phyloP scores from a whole-genome alignment of 768 basidiomycete genomes.

The Sarcomyxa edulis region DNA sequence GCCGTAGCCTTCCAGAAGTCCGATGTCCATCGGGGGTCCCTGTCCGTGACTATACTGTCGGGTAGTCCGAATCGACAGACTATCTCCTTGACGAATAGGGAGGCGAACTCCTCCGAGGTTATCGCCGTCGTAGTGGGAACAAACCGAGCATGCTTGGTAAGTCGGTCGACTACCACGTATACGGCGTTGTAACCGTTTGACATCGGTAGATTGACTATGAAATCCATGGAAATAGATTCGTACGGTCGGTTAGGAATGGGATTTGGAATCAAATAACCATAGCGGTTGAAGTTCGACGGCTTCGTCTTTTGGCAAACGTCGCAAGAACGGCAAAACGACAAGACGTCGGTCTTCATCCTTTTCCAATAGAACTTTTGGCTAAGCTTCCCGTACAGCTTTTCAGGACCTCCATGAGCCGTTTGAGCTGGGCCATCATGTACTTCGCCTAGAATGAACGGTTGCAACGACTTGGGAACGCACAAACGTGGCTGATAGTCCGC shows the following conservation, averaged over 20 bases:
- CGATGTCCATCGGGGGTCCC: too few species aligned
- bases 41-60: too few species aligned
- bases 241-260: too few species aligned
- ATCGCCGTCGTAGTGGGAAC: too few species aligned
- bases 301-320: conserved; percentile 21
- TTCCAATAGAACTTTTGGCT: conserved; percentile 8
- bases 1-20: too few species aligned
- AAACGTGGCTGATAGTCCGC: conserved; percentile 7
- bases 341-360: conserved; percentile 7
- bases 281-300: too few species aligned
- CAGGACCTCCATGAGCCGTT: conserved; percentile 7
- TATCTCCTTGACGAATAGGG: conserved; percentile 13
- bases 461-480: conserved; percentile 2
- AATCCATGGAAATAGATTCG: too few species aligned
- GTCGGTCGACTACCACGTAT: conserved; percentile 16
- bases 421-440: background rate
- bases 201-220: too few species aligned
- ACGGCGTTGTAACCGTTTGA: conserved; percentile 12
- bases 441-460: background rate
- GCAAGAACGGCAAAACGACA: conserved; percentile 9
- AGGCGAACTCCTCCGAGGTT: conserved; percentile 10
- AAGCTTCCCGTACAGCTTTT: conserved; percentile 7
- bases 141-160: conserved; percentile 15
- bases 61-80: too few species aligned
- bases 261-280: too few species aligned